Percentiles rank a stretch among this genome's conserved stretches.
These are phyloP conservation scores for Halophytophthora batemanensis DNA, from an alignment of 352 stramenopile species.

Conservation along the genomic window DNA sequence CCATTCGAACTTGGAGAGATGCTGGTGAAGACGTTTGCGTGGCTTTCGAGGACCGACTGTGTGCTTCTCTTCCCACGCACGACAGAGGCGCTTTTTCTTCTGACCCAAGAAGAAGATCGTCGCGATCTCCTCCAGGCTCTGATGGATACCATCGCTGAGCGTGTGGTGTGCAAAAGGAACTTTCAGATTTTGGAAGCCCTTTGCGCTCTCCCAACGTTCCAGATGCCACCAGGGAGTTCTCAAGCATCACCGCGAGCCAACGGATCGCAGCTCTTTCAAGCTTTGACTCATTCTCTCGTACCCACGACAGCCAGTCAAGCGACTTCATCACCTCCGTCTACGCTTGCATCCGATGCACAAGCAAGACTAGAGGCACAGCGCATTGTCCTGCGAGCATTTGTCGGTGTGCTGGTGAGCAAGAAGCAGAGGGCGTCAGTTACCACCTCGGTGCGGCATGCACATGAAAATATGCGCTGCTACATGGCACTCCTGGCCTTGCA, in stretches of 20 bases:
- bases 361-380: slow-evolving; percentile 53
- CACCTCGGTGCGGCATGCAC: slow-evolving; percentile 26
- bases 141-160: slow-evolving; percentile 34
- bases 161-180: slow-evolving; percentile 35
- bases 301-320: no score
- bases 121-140: slow-evolving; percentile 40
- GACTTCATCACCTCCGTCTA: slow-evolving; percentile 3
- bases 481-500: slow-evolving; percentile 52
- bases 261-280: slow-evolving; percentile 38
- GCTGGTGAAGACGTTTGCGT: slow-evolving; percentile 52
- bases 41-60: slow-evolving; percentile 47
- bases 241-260: slow-evolving; percentile 38
- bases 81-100: slow-evolving; percentile 55
- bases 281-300: slow-evolving; percentile 49
- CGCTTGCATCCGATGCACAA: slow-evolving; percentile 5
- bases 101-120: slow-evolving; percentile 60
- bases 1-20: slow-evolving; percentile 62
- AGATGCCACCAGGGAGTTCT: slow-evolving; percentile 24
- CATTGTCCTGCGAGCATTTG: slow-evolving; percentile 60
- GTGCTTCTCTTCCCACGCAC: slow-evolving; percentile 44
- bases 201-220: slow-evolving; percentile 44
- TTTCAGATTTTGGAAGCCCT: slow-evolving; percentile 56
- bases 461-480: slow-evolving; percentile 45
- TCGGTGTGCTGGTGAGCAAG: slow-evolving; percentile 39
- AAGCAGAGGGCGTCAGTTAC: slow-evolving; percentile 30